Percentiles rank a stretch among this genome's conserved stretches.
These are phyloP conservation scores for Arachnomyces sp. DNA, from an alignment of 2,329 filamentous ascomycete genomes.

Conservation along the genomic window DNA sequence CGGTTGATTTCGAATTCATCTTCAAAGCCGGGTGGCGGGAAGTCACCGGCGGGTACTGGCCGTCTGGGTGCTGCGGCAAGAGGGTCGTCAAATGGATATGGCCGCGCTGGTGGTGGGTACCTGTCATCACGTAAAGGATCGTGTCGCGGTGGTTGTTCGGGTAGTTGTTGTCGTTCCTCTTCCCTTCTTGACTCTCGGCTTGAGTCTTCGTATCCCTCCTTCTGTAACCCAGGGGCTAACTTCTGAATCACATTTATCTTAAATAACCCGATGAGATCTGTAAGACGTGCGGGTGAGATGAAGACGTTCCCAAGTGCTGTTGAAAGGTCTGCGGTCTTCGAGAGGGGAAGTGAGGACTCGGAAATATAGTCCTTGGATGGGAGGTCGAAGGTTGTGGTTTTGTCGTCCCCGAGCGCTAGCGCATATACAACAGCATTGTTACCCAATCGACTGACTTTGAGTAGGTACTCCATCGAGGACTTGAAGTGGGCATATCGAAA, in stretches of 20 bases:
- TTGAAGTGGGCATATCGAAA: conserved; percentile 85
- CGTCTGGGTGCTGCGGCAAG: conserved; percentile 52
- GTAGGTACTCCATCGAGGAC: conserved; percentile 73
- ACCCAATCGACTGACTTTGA: conserved; percentile 76
- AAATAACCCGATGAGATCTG: conserved; percentile 62
- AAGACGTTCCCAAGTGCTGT: conserved; percentile 53
- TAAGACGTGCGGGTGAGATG: conserved; percentile 62
- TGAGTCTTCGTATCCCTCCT: conserved; percentile 67
- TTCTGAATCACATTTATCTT: conserved; percentile 78
- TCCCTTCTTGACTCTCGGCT: conserved; percentile 21
- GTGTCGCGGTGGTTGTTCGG: conserved; percentile 32
- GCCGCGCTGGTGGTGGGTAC: conserved; percentile 55
- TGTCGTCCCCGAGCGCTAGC: conserved; percentile 71
- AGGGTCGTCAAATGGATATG: conserved; percentile 62
- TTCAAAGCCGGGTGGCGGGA: conserved; percentile 83
- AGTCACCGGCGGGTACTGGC: conserved; percentile 63
- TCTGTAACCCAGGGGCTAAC: conserved; percentile 67
- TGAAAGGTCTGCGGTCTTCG: conserved; percentile 26
- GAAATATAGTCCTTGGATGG: conserved; percentile 68
- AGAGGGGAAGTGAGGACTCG: conserved; percentile 48
- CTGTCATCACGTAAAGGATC: conserved; percentile 46
- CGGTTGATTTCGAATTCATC: conserved; percentile 81
- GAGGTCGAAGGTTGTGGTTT: conserved; percentile 70
- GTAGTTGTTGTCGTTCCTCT: conserved; percentile 37
- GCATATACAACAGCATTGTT: conserved; percentile 77